Evolutionary conservation across 2,329 filamentous ascomycete species (phyloP).

Genomic region (Penicillium sp.): DNA sequence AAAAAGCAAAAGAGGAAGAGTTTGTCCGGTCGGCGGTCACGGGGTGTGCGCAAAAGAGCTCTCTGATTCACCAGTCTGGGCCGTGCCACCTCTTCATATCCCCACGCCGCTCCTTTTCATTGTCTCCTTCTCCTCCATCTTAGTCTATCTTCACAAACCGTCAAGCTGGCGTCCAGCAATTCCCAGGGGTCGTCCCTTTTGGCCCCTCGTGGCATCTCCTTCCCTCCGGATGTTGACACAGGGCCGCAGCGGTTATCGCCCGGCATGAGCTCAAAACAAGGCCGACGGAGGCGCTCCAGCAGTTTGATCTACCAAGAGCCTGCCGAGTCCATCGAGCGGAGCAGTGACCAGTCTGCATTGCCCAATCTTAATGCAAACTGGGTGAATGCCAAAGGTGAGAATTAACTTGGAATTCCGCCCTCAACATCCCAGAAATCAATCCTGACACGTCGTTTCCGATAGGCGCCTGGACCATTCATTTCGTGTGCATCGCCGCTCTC

Average conservation of each 20-base stretch:
- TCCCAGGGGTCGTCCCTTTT: slow-evolving; percentile 96
- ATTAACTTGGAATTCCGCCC: background rate
- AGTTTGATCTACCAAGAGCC: slow-evolving; percentile 99
- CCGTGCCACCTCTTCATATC: slow-evolving; percentile 30
- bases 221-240: slow-evolving; percentile 79
- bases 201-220: slow-evolving; percentile 86
- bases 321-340: slow-evolving; percentile 93
- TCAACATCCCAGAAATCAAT: background rate
- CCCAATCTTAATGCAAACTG: slow-evolving; percentile 97
- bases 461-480: slow-evolving; percentile 98
- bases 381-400: slow-evolving; percentile 95
- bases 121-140: slow-evolving; percentile 22
- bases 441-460: slow-evolving; percentile 15
- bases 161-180: slow-evolving; percentile 51
- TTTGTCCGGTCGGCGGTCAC: background rate
- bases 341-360: slow-evolving; percentile 91
- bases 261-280: slow-evolving; percentile 65
- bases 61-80: slow-evolving; percentile 16
- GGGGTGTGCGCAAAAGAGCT: slow-evolving; percentile 3
- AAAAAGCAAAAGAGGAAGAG: slow-evolving; percentile 5
- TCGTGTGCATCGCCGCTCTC: slow-evolving; percentile 84
- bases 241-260: slow-evolving; percentile 59
- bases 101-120: slow-evolving; percentile 30
- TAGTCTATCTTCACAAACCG: slow-evolving; percentile 9
- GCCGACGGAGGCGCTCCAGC: slow-evolving; percentile 89